Conservation (phyloP, 129 eudicot genomes). For the Saussurea involucrata region DNA sequence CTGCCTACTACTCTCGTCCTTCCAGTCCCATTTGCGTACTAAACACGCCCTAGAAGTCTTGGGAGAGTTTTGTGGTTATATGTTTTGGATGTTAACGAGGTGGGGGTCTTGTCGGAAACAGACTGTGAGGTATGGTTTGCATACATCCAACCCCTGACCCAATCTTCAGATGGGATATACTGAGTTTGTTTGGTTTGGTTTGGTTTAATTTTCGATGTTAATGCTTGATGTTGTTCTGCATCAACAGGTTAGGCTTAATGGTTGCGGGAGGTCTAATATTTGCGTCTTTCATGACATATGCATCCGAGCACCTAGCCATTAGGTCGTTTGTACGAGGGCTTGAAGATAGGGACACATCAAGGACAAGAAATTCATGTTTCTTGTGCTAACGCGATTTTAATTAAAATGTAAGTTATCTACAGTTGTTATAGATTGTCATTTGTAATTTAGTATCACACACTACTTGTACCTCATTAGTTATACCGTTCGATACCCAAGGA, state of each 20-base stretch:
- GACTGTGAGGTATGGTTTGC: too few species aligned
- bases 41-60: background rate
- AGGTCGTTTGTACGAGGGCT: conserved; percentile 67
- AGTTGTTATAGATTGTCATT: conserved; percentile 19
- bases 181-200: background rate
- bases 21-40: background rate
- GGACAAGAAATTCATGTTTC: conserved; percentile 59
- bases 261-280: conserved; percentile 70
- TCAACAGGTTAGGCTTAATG: conserved; percentile 88
- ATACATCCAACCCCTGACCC: background rate
- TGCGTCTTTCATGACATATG: conserved; percentile 88
- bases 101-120: too few species aligned
- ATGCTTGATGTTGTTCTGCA: background rate
- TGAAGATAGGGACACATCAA: conserved; percentile 65
- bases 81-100: background rate
- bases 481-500: background rate
- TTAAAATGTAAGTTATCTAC: conserved; percentile 18
- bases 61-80: background rate
- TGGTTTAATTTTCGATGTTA: background rate
- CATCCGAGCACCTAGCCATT: conserved; percentile 82
- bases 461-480: conserved; percentile 7
- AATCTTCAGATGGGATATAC: background rate
- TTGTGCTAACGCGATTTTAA: conserved; percentile 38
- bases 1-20: too few species aligned
- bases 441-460: conserved; percentile 30